Base-by-base conservation (phyloP, 805 yeast species). In the Candida michaelii region DNA sequence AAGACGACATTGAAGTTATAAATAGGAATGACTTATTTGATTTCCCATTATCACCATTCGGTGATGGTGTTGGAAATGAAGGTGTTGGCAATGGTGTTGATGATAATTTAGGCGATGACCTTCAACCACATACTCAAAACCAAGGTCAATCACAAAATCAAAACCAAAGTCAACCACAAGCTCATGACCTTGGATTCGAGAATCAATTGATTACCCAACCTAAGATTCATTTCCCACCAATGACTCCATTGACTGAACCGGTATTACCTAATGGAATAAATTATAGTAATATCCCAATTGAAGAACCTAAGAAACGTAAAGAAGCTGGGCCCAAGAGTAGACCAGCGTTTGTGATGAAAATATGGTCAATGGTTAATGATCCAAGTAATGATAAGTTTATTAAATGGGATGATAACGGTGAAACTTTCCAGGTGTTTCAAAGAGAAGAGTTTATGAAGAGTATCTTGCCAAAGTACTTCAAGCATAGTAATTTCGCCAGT, bases 311-410 rank as follows among this genome's bases (percentile, higher is more conserved):
- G 44, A 57, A 58, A 40, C 60, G 58, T 42, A 65, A 66, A 46
- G 73, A 68, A 21, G 43, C 50, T 1, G 62, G 60, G 1, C 66
- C 73, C n/a, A 84, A 83, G 55, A 57, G 81, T 0, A 70, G 89
- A 40, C 95, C 98, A 1, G 95, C 96, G 0, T 93, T 93, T 66
- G 96, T 93, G 8, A 80, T 83, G 72, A 93, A 93, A 62, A 69
- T 93, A 14, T 91, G 99, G 99, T 77, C 83, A 27, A 93, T 93
- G 97, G 89, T 93, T 7, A 90, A 90, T 59, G 97, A 91, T 58
- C 70, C 79, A 1, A 55, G 64, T 0, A 91, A 90, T 61, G 60
- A 74, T 13, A 76, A 83, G 34, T 80, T 80, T 53, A 91, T 93
- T 36, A 71, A 81, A 29, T 93, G 99, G 99, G 71, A 80, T 54